Base-by-base conservation (phyloP, 2,329 filamentous ascomycete genomes). In the Pseudovirgaria hyperparasitica region DNA sequence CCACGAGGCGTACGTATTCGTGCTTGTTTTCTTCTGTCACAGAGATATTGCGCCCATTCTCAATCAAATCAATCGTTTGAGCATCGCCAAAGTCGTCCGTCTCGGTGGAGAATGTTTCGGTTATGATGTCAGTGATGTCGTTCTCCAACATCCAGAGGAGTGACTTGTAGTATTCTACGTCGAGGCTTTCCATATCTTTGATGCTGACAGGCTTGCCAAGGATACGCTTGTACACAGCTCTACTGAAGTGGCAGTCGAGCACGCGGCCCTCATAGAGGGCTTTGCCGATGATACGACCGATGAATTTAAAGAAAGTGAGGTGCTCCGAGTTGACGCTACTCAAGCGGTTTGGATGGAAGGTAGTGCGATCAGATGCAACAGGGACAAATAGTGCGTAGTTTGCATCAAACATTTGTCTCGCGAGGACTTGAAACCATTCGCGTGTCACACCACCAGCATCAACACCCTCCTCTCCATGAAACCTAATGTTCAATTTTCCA, bases 1-100 rank as follows among this genome's bases (percentile, higher is more conserved):
- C 87, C 23, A 98, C 82, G 26, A 86, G 66, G 32, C 87, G 82
- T 29, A 98, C 84, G 50, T 96, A 98, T 39, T 98, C 87, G 38
- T 93, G 82, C 67, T 98, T 98, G 62, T 98, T 98, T 40, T 96
- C 86, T 45, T 98, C 84, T 0, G 87, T 96, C 30, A 98, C 90
- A 1, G 82, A 69, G 36, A 96, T 82, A 52, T 96, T 85, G 46
- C 82, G 81, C 25, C 90, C 90, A 46, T 92, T 77, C 17, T 79
- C 74, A 35, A 86, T 72, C 25, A 98, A 70, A 50, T 98, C 90
- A 25, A 93, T 76, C 9, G 82, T 76, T 51, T 81, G 80, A 26
- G 76, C 84, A 35, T 85, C 84, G 35, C 90, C 90, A 54, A 98
- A 98, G 46, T 80, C 82, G 43, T 96, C 86, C 33, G 90, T 80